phyloP scores from a whole-genome alignment of 306 rosid genomes.

The Citrullus colocynthis region DNA sequence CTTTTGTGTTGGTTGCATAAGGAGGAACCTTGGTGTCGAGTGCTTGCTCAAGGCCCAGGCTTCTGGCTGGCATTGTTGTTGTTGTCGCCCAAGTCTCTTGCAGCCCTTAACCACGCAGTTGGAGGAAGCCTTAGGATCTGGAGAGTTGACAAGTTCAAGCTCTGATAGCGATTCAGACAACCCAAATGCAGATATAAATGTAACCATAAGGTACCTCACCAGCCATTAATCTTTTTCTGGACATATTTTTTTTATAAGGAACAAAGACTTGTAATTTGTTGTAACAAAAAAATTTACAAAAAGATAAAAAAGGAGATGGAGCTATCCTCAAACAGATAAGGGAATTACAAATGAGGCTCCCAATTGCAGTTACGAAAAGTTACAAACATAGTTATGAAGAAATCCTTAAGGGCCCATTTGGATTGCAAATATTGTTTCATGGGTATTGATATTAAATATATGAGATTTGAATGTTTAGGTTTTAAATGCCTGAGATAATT shows the following conservation, averaged over 20 bases:
- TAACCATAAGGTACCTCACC: conserved; percentile 41
- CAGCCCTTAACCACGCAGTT: conserved; percentile 34
- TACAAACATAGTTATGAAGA: background rate
- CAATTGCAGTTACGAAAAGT: background rate
- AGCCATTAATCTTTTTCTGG: background rate
- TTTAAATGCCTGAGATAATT: too few relatives aligned
- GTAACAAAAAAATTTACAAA: background rate
- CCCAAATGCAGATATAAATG: conserved; percentile 40
- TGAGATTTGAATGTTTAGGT: too few relatives aligned
- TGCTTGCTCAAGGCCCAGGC: conserved; percentile 35
- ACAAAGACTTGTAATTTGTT: background rate
- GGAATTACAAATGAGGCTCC: background rate
- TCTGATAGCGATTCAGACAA: conserved; percentile 68
- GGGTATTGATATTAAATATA: too few relatives aligned
- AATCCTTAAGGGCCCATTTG: background rate
- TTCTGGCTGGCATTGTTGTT: conserved; percentile 62
- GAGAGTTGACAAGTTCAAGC: conserved; percentile 31
- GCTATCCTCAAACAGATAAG: background rate
- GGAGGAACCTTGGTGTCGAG: conserved; percentile 54
- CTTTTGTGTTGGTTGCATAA: conserved; percentile 53
- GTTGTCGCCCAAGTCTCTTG: conserved; percentile 52
- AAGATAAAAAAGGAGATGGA: background rate
- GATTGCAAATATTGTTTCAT: too few relatives aligned
- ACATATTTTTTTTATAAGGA: background rate
- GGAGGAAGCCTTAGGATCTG: conserved; percentile 40